A percentile compares a stretch with the other conserved stretches of the same genome.
phyloP scores from a whole-genome alignment of 1,284 basidiomycete genomes.

The Athelia sp. region DNA sequence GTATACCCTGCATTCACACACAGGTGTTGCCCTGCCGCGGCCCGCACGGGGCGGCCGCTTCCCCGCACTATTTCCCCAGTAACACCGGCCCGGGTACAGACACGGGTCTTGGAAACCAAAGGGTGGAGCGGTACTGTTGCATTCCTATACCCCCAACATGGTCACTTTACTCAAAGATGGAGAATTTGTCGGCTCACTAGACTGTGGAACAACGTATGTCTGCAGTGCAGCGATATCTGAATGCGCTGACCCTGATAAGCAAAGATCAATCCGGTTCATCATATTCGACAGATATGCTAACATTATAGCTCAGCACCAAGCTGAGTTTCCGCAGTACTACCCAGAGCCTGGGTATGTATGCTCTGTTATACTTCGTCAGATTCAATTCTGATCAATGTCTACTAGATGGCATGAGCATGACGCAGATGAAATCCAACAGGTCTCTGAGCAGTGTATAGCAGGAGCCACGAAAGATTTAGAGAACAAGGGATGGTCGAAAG shows the following conservation, averaged over 20 bases:
- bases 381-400: slow-evolving; percentile 1
- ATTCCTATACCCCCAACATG: background rate
- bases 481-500: slow-evolving; percentile 65
- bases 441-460: slow-evolving; percentile 77
- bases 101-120: too few relatives aligned
- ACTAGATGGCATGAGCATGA: slow-evolving; percentile 95
- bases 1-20: background rate
- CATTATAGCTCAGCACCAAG: slow-evolving; percentile 83
- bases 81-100: too few relatives aligned
- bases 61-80: too few relatives aligned
- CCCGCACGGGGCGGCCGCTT: background rate
- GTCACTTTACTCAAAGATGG: slow-evolving; percentile 41
- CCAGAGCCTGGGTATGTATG: slow-evolving; percentile 73
- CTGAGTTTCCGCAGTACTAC: slow-evolving; percentile 90
- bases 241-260: too few relatives aligned
- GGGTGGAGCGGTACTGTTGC: too few relatives aligned
- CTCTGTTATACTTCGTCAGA: background rate
- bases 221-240: too few relatives aligned
- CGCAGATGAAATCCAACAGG: slow-evolving; percentile 76
- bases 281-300: slow-evolving; percentile 88
- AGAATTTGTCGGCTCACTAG: slow-evolving; percentile 84
- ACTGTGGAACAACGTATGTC: slow-evolving; percentile 89
- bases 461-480: slow-evolving; percentile 74
- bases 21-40: background rate
- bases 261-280: slow-evolving; percentile 90